Evolutionary conservation across 441 rosid genomes (phyloP), one percentile per base, ranked within the genome.

Genomic region (Capsella rubella): DNA sequence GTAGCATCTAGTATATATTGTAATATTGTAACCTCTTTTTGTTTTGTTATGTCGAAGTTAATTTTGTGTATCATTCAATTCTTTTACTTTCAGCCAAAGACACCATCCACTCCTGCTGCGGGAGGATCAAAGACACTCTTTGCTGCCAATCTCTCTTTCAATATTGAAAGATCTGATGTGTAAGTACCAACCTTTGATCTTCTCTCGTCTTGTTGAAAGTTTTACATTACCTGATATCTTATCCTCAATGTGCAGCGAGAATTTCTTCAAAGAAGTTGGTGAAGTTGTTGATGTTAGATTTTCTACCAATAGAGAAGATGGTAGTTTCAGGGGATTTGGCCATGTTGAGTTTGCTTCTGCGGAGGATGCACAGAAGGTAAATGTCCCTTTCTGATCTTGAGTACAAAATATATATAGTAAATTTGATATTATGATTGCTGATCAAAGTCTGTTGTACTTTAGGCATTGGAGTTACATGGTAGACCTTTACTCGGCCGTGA

Each of bases 331-430:
- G 82, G 98, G 99, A 1, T 93, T 46, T 71, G 92, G 92, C 9
- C 95, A 91, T 77, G 92, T 93, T 77, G 97, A 93, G 75, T 95
- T 95, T 75, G 79, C 87, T 15, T 57, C 95, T 0, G 78, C 71
- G 34, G 95, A 90, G 71, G 94, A n/a, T 3, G 99, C 97, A 25
- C 75, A 62, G 21, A 89, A 90, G 89, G 99, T 84, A 21, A 31
- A 14, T 2, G 4, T 29, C 4, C 12, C 9, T 35, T 12, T 64
- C 43, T 51, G 8, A 9, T 2, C 21, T 21, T 65, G 59, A 15
- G 12, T 15, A 1, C 8, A 2, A 21, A 5, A 25, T 29, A 14
- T 8, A 1, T 14, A 0, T 1, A 1, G 29, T 31, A 10, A 21
- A 8, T 4, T 16, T 35, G 4, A n/a, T 3, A 2, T 2, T 25